Percentiles rank a stretch among this genome's conserved stretches.
phyloP scores from a whole-genome alignment of 2,329 filamentous ascomycete genomes.

The Arthroderma sp. region DNA sequence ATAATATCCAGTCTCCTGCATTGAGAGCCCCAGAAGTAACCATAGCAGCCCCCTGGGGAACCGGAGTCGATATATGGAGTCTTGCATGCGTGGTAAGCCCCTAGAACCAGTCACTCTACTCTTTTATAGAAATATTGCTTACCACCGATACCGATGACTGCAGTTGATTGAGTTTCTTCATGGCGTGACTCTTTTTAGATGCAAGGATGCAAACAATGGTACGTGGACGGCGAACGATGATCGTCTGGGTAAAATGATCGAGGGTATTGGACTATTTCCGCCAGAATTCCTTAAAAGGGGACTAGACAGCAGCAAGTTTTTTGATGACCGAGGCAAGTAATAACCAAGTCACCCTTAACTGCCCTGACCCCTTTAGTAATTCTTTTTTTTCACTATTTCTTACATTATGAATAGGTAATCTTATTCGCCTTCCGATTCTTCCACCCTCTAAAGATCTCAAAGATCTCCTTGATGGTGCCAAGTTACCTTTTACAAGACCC shows the following conservation, averaged over 20 bases:
- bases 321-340: constrained; percentile 12
- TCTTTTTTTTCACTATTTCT: background rate
- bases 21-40: constrained; percentile 16
- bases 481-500: constrained; percentile 15
- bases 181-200: constrained; percentile 16
- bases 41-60: constrained; percentile 16
- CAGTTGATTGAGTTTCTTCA: constrained; percentile 15
- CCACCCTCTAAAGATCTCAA: constrained; percentile 13
- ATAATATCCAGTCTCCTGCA: constrained; percentile 13
- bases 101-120: background rate
- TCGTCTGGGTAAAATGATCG: constrained; percentile 15
- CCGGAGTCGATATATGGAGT: constrained; percentile 19
- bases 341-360: too few species aligned
- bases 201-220: constrained; percentile 13
- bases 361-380: too few species aligned
- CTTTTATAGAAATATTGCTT: background rate
- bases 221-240: constrained; percentile 18
- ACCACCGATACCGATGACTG: background rate
- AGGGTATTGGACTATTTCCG: constrained; percentile 16
- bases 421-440: constrained; percentile 15
- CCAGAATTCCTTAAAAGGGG: constrained; percentile 12
- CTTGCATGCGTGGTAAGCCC: constrained; percentile 17
- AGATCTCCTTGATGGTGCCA: constrained; percentile 13
- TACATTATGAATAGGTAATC: constrained; percentile 10
- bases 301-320: constrained; percentile 10